Percentiles rank a stretch among this genome's conserved stretches.
Conservation (phyloP, 1,284 basidiomycete genomes). For the Fomitopsis betulina region DNA sequence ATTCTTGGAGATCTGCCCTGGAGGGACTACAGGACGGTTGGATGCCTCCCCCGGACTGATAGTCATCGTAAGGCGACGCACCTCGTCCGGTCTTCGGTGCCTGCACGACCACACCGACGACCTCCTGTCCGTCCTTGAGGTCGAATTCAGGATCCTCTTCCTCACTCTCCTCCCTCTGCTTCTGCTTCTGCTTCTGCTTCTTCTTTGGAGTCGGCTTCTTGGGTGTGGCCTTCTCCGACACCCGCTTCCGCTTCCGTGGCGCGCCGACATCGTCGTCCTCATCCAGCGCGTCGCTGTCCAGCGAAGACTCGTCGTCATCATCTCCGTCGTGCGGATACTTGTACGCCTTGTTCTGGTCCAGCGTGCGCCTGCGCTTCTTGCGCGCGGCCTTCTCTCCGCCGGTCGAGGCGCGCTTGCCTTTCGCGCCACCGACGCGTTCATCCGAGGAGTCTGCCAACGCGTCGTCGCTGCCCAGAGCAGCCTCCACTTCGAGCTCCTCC, state of each 20-base stretch:
- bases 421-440: not conserved
- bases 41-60: not conserved
- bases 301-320: conserved; percentile 9
- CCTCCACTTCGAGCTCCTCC: conserved; percentile 10
- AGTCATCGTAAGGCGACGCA: conserved; percentile 26
- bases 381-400: not conserved
- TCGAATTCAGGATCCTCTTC: conserved; percentile 38
- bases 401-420: not conserved
- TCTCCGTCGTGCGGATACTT: not conserved
- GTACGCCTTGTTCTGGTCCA: conserved; percentile 1
- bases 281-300: conserved; percentile 24
- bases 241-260: conserved; percentile 28
- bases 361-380: not conserved
- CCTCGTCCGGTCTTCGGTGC: conserved; percentile 81
- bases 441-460: conserved; percentile 20
- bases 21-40: conserved; percentile 51
- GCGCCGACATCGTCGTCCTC: conserved; percentile 25
- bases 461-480: conserved; percentile 21
- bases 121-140: conserved; percentile 61
- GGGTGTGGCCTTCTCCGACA: conserved; percentile 12
- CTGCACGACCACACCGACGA: conserved; percentile 64
- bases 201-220: conserved; percentile 23
- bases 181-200: conserved; percentile 30
- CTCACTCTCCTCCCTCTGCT: conserved; percentile 23
- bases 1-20: conserved; percentile 83